Percentiles rank a stretch among this genome's conserved stretches.
These are phyloP conservation scores for Scheffersomyces segobiensis DNA, from an alignment of 1,139 yeast species.

Conservation along the genomic window DNA sequence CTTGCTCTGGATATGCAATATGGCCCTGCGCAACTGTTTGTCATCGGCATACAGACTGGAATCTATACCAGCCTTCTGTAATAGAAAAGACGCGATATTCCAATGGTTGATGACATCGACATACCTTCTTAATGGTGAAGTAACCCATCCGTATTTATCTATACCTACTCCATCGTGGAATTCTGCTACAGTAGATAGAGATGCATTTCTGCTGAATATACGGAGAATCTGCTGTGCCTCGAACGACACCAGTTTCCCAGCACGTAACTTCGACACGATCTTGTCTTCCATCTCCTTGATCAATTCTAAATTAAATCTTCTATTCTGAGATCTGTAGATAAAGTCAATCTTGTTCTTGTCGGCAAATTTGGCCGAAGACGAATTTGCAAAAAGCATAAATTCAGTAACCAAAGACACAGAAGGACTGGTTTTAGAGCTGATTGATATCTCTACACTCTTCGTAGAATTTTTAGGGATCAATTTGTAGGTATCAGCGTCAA, in stretches of 20 bases:
- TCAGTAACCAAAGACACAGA: conserved; percentile 72
- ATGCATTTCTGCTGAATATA: background rate
- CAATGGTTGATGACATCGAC: conserved; percentile 84
- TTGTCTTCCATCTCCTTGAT: conserved; percentile 40
- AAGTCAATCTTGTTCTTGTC: conserved; percentile 50
- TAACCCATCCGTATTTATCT: conserved; percentile 65
- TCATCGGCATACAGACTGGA: conserved; percentile 4
- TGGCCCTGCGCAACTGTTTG: conserved; percentile 17
- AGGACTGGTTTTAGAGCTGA: conserved; percentile 5
- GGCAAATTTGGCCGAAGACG: conserved; percentile 58
- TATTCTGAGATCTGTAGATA: conserved; percentile 46
- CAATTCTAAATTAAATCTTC: conserved; percentile 27
- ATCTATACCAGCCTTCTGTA: conserved; percentile 7
- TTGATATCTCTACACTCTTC: conserved; percentile 12
- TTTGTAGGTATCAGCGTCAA: conserved; percentile 17
- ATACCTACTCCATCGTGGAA: conserved; percentile 71
- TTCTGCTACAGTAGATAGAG: conserved; percentile 21
- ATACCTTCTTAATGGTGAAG: conserved; percentile 87
- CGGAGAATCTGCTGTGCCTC: conserved; percentile 10
- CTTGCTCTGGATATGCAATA: conserved; percentile 32
- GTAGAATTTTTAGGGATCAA: conserved; percentile 6
- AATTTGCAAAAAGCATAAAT: conserved; percentile 78
- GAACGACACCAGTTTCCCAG: conserved; percentile 14
- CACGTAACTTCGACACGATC: conserved; percentile 25
- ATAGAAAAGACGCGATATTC: conserved; percentile 31